Base-by-base conservation (phyloP, 805 yeast genomes). In the Schwanniomyces sp. region DNA sequence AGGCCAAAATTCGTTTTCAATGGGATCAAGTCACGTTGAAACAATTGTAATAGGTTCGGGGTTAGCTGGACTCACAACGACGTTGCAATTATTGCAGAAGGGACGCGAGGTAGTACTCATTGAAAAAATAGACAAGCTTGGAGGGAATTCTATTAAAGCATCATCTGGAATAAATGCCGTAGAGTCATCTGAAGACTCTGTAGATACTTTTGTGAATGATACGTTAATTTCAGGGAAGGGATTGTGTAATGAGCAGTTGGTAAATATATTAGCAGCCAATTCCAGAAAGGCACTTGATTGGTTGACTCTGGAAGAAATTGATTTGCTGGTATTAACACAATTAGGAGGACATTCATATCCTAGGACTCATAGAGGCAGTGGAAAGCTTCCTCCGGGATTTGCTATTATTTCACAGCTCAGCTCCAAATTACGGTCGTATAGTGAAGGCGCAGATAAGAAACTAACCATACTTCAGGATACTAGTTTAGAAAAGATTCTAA, bases 81-180 rank as follows among this genome's bases (percentile, higher is more conserved):
- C 75, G 11, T 61, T 73, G 36, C 70, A 69, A 48, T 53, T 78
- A 17, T 59, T 63, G 21, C 61, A 70, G 36, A 52, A 62, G 21
- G 72, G 75, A 11, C 50, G 67, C 18, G 71, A 77, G 0, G 79
- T 81, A 4, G 56, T 72, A 0, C 48, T 82, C 6, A 46, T 82
- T 2, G 86, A 82, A 45, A 82, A 82, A 53, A 63, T 74, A 0
- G 63, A 62, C 11, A 66, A 67, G 26, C 57, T 79, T 29, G 86
- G 86, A 27, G 85, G 86, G 6, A 82, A 82, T 52, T 81, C 85
- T 2, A 72, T 75, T 46, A 81, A 80, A 61, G 86, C 86, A 0
- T 79, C 84, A 3, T 77, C 83, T 21, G 86, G 86, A 18, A 81
- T 82, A 46, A 81, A 81, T 59, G 76, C 75, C 1, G 72, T 54